Conservation (phyloP, 805 yeast genomes). For the Cyberlindnera meyerae region DNA sequence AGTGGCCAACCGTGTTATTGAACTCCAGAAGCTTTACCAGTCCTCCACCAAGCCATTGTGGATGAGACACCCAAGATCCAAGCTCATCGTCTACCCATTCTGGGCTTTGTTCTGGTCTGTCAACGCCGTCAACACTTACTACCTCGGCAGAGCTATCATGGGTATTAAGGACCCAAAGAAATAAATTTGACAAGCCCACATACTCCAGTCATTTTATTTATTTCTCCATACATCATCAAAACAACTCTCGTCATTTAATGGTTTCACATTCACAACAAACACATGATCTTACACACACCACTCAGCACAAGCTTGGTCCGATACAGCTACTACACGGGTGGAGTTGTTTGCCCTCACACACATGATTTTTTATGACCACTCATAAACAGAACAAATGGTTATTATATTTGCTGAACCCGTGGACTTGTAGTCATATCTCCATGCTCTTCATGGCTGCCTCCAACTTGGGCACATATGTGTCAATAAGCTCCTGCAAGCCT, state of each 20-base stretch:
- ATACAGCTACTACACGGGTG: too few species aligned
- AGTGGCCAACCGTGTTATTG: constrained; percentile 45
- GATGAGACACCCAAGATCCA: constrained; percentile 41
- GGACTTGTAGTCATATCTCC: too few species aligned
- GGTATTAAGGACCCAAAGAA: constrained; percentile 52
- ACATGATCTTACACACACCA: too few species aligned
- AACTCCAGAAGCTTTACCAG: constrained; percentile 57
- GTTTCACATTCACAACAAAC: background rate
- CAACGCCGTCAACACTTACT: constrained; percentile 23
- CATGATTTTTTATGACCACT: too few species aligned
- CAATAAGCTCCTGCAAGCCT: constrained; percentile 18
- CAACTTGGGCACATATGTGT: constrained; percentile 10
- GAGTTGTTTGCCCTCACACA: too few species aligned
- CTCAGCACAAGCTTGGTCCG: too few species aligned
- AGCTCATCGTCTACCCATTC: constrained; percentile 29
- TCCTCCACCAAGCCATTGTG: constrained; percentile 52
- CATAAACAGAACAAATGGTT: too few species aligned
- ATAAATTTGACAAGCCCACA: too few species aligned
- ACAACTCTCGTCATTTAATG: background rate
- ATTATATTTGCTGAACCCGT: too few species aligned
- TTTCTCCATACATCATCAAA: background rate
- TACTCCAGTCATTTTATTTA: too few species aligned
- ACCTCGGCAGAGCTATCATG: constrained; percentile 59
- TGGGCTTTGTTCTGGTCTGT: constrained; percentile 28
- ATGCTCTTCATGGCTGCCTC: too few species aligned